A percentile compares a stretch with the other conserved stretches of the same genome.
Conservation (phyloP, 2,329 filamentous ascomycete species). For the Cladophialophora immunda region DNA sequence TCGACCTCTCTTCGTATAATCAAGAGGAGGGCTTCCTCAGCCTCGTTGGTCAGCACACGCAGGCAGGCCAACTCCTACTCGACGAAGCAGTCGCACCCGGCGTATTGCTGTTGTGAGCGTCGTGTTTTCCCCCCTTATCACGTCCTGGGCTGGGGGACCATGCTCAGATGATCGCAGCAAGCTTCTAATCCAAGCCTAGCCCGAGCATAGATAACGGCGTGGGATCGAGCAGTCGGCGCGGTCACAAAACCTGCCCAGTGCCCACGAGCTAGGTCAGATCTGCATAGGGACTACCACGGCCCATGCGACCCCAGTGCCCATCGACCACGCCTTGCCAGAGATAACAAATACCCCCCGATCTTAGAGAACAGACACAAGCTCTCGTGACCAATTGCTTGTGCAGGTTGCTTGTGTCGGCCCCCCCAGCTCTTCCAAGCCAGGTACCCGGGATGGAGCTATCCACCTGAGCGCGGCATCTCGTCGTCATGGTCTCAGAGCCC, state of each 20-base stretch:
- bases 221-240: not conserved
- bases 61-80: not conserved
- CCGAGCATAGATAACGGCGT: not conserved
- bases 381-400: slow-evolving; percentile 12
- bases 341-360: slow-evolving; percentile 4
- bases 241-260: not conserved
- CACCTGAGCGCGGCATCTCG: not conserved
- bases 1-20: not conserved
- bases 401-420: slow-evolving; percentile 4
- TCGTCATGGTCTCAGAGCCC: not conserved
- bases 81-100: not conserved
- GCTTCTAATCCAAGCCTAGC: not conserved
- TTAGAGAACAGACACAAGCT: not conserved
- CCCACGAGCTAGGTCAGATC: not conserved
- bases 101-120: not conserved
- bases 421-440: slow-evolving; percentile 9
- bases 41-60: not conserved
- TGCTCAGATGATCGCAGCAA: not conserved
- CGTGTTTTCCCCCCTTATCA: not conserved
- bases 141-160: not conserved
- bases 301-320: not conserved
- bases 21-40: not conserved
- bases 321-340: not conserved
- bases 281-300: not conserved
- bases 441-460: not conserved